A percentile compares a stretch with the other conserved stretches of the same genome.
Evolutionary conservation across 176 grass and related monocot species (phyloP).

Genomic region (Tuctoria greenei): DNA sequence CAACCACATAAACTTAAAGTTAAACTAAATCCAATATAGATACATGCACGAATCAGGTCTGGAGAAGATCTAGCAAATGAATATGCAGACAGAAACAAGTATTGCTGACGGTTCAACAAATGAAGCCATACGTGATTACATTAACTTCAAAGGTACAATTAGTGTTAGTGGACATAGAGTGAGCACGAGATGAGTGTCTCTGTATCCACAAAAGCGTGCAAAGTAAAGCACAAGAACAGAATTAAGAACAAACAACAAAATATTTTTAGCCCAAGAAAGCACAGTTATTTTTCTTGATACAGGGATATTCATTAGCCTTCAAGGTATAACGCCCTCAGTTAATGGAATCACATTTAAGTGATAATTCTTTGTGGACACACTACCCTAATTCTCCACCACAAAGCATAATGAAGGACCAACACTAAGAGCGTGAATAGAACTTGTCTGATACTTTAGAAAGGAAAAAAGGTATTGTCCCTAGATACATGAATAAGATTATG

Average conservation of each 20-base stretch:
- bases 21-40: too few relatives aligned
- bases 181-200: background rate
- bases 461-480: background rate
- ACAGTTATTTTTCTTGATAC: background rate
- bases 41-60: constrained; percentile 26
- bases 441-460: background rate
- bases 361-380: constrained; percentile 20
- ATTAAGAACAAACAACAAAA: constrained; percentile 1
- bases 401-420: constrained; percentile 23
- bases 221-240: constrained; percentile 7
- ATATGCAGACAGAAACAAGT: constrained; percentile 2
- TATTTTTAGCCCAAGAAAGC: background rate
- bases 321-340: background rate
- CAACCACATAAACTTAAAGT: constrained; percentile 31
- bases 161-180: background rate
- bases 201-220: background rate
- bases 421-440: background rate
- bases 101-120: constrained; percentile 17
- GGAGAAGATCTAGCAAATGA: constrained; percentile 2
- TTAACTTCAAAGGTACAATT: background rate
- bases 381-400: constrained; percentile 22
- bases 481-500: background rate
- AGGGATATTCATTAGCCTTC: too few relatives aligned
- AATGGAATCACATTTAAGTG: constrained; percentile 6
- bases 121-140: background rate